Evolutionary conservation across 805 yeast species (phyloP).

Genomic region (Myxozyma geophila): DNA sequence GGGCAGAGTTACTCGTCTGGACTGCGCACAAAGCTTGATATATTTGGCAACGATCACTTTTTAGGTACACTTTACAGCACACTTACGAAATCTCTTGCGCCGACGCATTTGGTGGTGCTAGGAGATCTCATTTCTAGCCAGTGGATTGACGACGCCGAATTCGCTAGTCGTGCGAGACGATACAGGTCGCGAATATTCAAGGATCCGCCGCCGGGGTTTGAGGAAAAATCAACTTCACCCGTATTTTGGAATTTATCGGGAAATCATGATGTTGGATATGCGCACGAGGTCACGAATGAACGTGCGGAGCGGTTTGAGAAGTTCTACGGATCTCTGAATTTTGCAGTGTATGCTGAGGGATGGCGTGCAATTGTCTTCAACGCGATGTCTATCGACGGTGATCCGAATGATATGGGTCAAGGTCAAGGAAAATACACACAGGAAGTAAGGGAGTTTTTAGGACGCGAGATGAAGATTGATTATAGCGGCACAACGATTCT

Average conservation of each 20-base stretch:
- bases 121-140: constrained; percentile 94
- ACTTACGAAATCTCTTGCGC: constrained; percentile 66
- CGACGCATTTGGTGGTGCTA: constrained; percentile 83
- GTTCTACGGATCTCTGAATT: constrained; percentile 85
- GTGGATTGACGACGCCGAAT: constrained; percentile 91
- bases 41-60: constrained; percentile 86
- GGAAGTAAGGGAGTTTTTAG: constrained; percentile 74
- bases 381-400: constrained; percentile 85
- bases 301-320: constrained; percentile 78
- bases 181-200: constrained; percentile 47
- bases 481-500: constrained; percentile 75
- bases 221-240: constrained; percentile 1
- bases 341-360: constrained; percentile 70
- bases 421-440: constrained; percentile 56
- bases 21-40: constrained; percentile 75
- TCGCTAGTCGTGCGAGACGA: constrained; percentile 75
- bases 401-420: constrained; percentile 65
- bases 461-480: constrained; percentile 54
- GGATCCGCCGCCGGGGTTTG: background rate
- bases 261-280: constrained; percentile 94
- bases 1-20: constrained; percentile 51
- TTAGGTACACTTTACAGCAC: constrained; percentile 78
- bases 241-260: constrained; percentile 82
- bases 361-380: constrained; percentile 90
- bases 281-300: constrained; percentile 92